These are phyloP conservation scores for Cladochytrium replicatum DNA, from an alignment of 192 early-diverging fungal species.

Conservation along the genomic window DNA sequence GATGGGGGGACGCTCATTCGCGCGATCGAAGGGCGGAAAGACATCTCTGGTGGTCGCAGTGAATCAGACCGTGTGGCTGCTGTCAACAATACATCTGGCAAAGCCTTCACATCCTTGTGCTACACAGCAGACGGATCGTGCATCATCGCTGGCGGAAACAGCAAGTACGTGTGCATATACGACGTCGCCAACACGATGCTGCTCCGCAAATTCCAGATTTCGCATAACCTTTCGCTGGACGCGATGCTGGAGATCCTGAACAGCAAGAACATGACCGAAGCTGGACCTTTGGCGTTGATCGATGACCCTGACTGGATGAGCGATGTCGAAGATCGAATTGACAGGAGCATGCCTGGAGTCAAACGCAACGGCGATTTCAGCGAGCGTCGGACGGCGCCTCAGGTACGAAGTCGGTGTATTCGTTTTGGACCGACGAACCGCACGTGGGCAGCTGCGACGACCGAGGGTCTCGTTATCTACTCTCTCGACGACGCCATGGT, in stretches of 20 bases:
- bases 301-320: conserved; percentile 71
- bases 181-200: conserved; percentile 64
- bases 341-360: conserved; percentile 80
- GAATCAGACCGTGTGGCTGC: conserved; percentile 66
- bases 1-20: conserved; percentile 57
- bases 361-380: conserved; percentile 76
- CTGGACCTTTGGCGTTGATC: conserved; percentile 73
- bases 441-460: conserved; percentile 91
- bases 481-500: conserved; percentile 83
- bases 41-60: conserved; percentile 84
- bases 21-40: conserved; percentile 84
- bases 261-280: conserved; percentile 88
- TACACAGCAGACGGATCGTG: conserved; percentile 90
- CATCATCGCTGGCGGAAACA: conserved; percentile 89
- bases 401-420: conserved; percentile 75
- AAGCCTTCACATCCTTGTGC: conserved; percentile 84
- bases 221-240: conserved; percentile 86
- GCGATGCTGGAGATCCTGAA: conserved; percentile 86
- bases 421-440: conserved; percentile 90
- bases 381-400: conserved; percentile 61
- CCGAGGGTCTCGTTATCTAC: conserved; percentile 92
- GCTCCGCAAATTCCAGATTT: conserved; percentile 84
- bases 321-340: conserved; percentile 76
- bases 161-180: conserved; percentile 94
- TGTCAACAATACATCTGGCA: conserved; percentile 70